Base-by-base conservation (phyloP, 352 stramenopile genomes). In the Saprolegnia diclina region DNA sequence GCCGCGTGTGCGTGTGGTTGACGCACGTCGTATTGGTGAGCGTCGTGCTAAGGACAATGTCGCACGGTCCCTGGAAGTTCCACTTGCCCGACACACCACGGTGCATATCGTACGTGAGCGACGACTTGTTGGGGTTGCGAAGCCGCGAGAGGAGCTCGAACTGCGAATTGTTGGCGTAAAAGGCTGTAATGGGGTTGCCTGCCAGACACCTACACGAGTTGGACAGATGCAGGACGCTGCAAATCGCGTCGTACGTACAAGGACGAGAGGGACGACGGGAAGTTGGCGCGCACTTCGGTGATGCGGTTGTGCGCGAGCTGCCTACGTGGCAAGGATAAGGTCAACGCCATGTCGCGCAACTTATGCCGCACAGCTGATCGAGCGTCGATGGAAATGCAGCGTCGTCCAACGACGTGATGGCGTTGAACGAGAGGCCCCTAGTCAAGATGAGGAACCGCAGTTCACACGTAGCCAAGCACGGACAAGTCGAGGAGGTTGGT, bases 111-210 rank as follows among this genome's bases (percentile, higher is more conserved):
- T 48, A 56, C 46, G 52, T 45, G 13, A 18, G 21, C 11, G 14
- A 21, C 18, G 5, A 45, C 18, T 13, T n/a, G 53, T 52, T 59
- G 29, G 24, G 29, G 53, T 69, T 69, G 45, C 11, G 6, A 6
- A 69, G 46, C 14, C 38, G 45, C 26, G 42, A 45, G n/a, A 69
- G 63, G 13, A 61, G 7, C 38, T 68, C 62, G 18, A 68, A 68
- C 24, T 68, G 62, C 13, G 46, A 61, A 22, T 4, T 4, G 40
- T 68, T 68, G 0, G 63, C 63, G 42, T 69, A 69, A 19, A 69
- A 62, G 0, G 63, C 63, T 6, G 45, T 69, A 26, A 69, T 69
- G 19, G 32, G 32, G 42, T 69, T 69, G 29, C 63, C 63, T 1
- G 46, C 63, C 21, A 69, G 42, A 42, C 63, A 69, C 29, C 62